Evolutionary conservation across 495 filamentous ascomycete species (phyloP).

Genomic region (Penicillium waksmanii): DNA sequence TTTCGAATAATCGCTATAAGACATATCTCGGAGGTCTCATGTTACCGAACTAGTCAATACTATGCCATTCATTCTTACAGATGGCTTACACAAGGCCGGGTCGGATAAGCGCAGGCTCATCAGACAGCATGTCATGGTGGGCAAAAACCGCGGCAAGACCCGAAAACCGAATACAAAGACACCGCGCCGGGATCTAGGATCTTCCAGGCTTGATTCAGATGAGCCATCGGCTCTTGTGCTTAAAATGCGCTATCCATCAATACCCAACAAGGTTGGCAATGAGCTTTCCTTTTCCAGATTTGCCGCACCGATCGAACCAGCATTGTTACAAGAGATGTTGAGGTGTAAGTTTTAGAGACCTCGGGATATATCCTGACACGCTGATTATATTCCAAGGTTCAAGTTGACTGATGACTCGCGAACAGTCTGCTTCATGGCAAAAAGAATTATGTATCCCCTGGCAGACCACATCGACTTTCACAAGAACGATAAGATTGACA

Average conservation of each 20-base stretch:
- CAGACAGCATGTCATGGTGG: conserved; percentile 53
- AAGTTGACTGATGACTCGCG: background rate
- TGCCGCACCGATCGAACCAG: conserved; percentile 34
- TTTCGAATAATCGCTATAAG: background rate
- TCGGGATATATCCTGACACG: no score
- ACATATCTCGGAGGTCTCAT: background rate
- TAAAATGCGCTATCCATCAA: conserved; percentile 8
- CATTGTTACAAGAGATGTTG: conserved; percentile 18
- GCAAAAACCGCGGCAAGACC: conserved; percentile 43
- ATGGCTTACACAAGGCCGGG: conserved; percentile 28
- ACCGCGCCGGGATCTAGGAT: background rate
- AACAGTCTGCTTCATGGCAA: conserved; percentile 45
- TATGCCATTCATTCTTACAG: conserved; percentile 11
- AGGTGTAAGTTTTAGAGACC: conserved; percentile 20
- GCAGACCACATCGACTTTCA: conserved; percentile 43
- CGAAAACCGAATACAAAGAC: conserved; percentile 4
- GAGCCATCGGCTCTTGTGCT: background rate
- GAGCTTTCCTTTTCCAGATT: conserved; percentile 32
- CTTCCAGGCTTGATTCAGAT: background rate
- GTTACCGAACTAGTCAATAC: background rate
- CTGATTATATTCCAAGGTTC: no score
- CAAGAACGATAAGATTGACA: conserved; percentile 19
- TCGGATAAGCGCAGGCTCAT: conserved; percentile 42
- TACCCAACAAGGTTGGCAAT: conserved; percentile 18
- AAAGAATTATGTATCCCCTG: conserved; percentile 40